These are phyloP conservation scores for Trametes cingulata DNA, from an alignment of 768 basidiomycete genomes.

Conservation along the genomic window DNA sequence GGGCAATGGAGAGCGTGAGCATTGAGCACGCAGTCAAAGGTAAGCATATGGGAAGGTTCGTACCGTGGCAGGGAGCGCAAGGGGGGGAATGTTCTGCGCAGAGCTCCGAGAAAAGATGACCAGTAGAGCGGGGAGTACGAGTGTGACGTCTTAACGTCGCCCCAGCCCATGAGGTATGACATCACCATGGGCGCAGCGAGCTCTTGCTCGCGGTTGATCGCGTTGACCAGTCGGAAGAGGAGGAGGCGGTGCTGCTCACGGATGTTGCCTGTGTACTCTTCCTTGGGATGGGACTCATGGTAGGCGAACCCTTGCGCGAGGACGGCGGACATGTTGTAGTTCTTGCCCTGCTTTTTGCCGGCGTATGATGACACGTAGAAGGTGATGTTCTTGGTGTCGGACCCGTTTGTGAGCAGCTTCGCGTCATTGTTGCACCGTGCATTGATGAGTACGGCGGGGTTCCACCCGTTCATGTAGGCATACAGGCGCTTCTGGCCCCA, in stretches of 20 bases:
- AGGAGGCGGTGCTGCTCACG: conserved; percentile 32
- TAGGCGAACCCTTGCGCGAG: conserved; percentile 35
- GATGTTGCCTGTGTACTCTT: conserved; percentile 22
- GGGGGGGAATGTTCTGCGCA: conserved; percentile 29
- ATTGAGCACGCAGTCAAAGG: too few relatives aligned
- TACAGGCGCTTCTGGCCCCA: conserved; percentile 21
- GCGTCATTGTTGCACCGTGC: conserved; percentile 42
- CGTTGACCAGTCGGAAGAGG: conserved; percentile 34
- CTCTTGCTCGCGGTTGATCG: conserved; percentile 41
- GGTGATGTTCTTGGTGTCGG: conserved; percentile 35
- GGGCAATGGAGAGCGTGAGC: too few relatives aligned
- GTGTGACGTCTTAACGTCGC: conserved; percentile 40
- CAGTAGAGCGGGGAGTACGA: conserved; percentile 39
- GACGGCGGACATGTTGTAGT: conserved; percentile 39
- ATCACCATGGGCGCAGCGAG: conserved; percentile 40
- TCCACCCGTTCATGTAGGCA: conserved; percentile 28
- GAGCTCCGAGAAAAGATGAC: conserved; percentile 25
- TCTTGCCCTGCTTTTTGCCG: conserved; percentile 38
- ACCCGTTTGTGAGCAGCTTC: conserved; percentile 41
- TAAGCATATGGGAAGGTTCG: not conserved
- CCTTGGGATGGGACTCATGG: conserved; percentile 19
- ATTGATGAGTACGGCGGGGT: conserved; percentile 29
- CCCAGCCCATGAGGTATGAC: conserved; percentile 47
- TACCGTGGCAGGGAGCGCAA: conserved; percentile 2
- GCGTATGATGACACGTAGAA: conserved; percentile 40